Base-by-base conservation (phyloP, 805 yeast genomes). In the Metschnikowia baotianmanensis region DNA sequence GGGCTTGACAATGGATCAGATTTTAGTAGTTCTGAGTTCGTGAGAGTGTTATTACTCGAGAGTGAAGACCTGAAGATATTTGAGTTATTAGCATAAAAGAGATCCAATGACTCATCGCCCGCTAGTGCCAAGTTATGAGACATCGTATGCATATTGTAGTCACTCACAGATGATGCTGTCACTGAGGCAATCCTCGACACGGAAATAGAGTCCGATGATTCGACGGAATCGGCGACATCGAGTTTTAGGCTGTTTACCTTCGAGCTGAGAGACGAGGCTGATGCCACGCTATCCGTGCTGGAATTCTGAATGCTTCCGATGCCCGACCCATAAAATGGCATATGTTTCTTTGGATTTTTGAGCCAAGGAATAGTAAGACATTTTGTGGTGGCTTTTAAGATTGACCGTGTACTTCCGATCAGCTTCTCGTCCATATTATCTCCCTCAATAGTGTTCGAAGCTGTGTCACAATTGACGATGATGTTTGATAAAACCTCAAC, bases 401-500 rank as follows among this genome's bases (percentile, higher is more conserved):
- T 60, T 18, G 43, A 35, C 19, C 31, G 23, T 26, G 40, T 34
- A 22, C 23, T 36, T 12, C 39, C 36, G 1, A 29, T 16, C 27
- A 13, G 32, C 6, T 21, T 11, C 2, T 16, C 11, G 9, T 39
- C 30, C 3, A 12, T 11, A 10, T 7, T 3, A n/a, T 9, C 15
- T n/a, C 20, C 16, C 6, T 26, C 39, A 9, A 10, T 10, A 5
- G 23, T n/a, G 11, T 23, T 26, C 6, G 46, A 19, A 16, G 24
- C 28, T 7, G 21, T 33, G 17, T 56, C 62, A 9, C 58, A 45
- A 31, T 58, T 61, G 5, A 57, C 51, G 12, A 69, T 59, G 9
- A 86, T 62, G 51, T 76, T 73, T 8, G 64, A 57, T 31, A 88
- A 63, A 7, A 83, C 61, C 6, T 73, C 71, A 6, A 61, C 48